Evolutionary conservation across 176 grass and related monocot genomes (phyloP).

Genomic region (Alloteropsis semialata): DNA sequence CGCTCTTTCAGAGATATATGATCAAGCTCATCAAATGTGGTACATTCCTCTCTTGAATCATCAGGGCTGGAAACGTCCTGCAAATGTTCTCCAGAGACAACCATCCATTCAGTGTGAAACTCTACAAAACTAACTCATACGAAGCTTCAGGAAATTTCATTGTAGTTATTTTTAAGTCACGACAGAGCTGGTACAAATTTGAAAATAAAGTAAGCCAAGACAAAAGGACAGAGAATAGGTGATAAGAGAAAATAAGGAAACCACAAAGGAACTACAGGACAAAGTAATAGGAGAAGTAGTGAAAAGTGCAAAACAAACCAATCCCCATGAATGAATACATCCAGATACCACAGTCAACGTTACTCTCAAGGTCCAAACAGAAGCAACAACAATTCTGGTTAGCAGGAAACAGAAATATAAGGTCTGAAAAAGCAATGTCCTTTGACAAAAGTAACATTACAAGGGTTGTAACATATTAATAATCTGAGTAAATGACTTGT

Average conservation of each 20-base stretch:
- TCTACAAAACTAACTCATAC: not conserved
- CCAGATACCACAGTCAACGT: not conserved
- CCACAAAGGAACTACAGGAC: not conserved
- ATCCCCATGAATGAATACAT: not conserved
- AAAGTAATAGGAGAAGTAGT: not conserved
- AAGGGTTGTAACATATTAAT: not conserved
- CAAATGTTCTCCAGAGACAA: constrained; percentile 13
- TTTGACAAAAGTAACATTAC: not conserved
- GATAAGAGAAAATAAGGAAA: not conserved
- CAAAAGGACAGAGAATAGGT: not conserved
- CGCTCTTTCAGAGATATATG: constrained; percentile 49
- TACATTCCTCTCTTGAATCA: constrained; percentile 10
- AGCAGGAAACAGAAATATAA: not conserved
- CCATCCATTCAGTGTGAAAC: not conserved
- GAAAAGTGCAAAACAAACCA: not conserved
- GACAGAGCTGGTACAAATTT: not conserved
- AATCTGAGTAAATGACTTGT: not conserved
- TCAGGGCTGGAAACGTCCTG: constrained; percentile 40
- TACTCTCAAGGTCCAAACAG: not conserved
- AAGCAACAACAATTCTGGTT: not conserved
- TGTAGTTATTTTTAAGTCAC: not conserved
- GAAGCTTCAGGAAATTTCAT: constrained; percentile 27
- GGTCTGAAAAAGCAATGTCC: not conserved
- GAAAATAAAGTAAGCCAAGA: not conserved
- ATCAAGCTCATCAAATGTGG: constrained; percentile 32